Percentiles rank a stretch among this genome's conserved stretches.
These are phyloP conservation scores for Adansonia gregorii DNA, from an alignment of 441 rosid genomes.

Conservation along the genomic window DNA sequence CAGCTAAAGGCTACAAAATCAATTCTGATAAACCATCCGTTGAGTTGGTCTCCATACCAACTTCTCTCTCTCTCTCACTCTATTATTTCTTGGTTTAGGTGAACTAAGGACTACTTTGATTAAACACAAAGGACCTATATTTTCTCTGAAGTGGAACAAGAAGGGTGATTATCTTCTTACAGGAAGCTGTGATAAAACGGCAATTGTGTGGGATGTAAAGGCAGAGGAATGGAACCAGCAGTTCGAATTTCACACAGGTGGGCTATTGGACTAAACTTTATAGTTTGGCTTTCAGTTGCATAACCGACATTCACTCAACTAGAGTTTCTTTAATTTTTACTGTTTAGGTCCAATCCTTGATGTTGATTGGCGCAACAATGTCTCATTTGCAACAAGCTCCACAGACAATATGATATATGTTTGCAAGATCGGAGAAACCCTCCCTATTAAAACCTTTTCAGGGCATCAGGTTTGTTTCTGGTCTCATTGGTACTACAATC, in stretches of 20 bases:
- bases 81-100: constrained; percentile 48
- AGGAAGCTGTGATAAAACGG: constrained; percentile 95
- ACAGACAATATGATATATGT: constrained; percentile 92
- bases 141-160: constrained; percentile 98
- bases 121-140: constrained; percentile 94
- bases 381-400: constrained; percentile 95
- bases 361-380: constrained; percentile 98
- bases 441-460: constrained; percentile 72
- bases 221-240: constrained; percentile 94
- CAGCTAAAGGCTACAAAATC: background rate
- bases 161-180: constrained; percentile 98
- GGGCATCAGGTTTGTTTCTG: constrained; percentile 82
- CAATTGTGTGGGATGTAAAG: constrained; percentile 98
- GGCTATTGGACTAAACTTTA: constrained; percentile 19
- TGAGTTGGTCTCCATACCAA: background rate
- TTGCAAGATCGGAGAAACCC: constrained; percentile 87
- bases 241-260: constrained; percentile 92
- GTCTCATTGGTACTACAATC: constrained; percentile 17
- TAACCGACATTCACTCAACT: background rate
- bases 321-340: background rate
- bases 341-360: constrained; percentile 92
- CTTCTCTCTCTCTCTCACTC: background rate
- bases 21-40: background rate
- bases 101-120: constrained; percentile 81
- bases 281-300: constrained; percentile 5